Conservation (phyloP, 176 grass and related monocot species). For the Lolium perenne region DNA sequence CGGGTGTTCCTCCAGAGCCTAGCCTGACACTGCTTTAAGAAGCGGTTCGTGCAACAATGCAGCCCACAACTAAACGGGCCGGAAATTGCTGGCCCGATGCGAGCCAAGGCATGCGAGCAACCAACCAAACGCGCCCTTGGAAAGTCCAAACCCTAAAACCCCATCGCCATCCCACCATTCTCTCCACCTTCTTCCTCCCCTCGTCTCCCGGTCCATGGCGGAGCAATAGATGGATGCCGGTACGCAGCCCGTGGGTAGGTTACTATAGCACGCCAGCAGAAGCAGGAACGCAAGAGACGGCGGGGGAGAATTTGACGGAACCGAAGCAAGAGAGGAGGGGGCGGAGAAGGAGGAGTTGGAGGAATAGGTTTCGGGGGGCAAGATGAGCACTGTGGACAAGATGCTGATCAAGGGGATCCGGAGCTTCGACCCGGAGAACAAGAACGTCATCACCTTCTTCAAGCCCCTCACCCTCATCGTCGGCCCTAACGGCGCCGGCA, state of each 20-base stretch:
- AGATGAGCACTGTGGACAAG: slow-evolving; percentile 99
- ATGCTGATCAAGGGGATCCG: slow-evolving; percentile 98
- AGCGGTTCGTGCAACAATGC: too few relatives aligned
- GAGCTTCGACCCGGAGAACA: slow-evolving; percentile 98
- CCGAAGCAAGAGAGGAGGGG: slow-evolving; percentile 1
- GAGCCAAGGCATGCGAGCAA: too few relatives aligned
- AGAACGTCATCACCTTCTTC: slow-evolving; percentile 99
- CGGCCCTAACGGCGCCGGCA: slow-evolving; percentile 93
- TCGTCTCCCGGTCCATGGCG: slow-evolving; percentile 30
- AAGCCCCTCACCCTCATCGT: slow-evolving; percentile 97
- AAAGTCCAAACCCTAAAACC: too few relatives aligned
- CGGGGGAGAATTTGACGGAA: not conserved
- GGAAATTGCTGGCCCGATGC: too few relatives aligned
- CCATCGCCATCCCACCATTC: not conserved
- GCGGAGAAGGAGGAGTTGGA: not conserved
- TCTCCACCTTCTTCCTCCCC: not conserved
- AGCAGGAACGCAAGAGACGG: not conserved
- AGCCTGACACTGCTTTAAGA: too few relatives aligned
- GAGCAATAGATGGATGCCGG: slow-evolving; percentile 10
- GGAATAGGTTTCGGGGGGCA: slow-evolving; percentile 10
- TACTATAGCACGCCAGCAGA: not conserved
- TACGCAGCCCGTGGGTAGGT: not conserved
- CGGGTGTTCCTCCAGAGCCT: too few relatives aligned
- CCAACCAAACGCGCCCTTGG: too few relatives aligned
- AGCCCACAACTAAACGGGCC: too few relatives aligned